phyloP scores from a whole-genome alignment of 257 asterid genomes.

The Misopates orontium region DNA sequence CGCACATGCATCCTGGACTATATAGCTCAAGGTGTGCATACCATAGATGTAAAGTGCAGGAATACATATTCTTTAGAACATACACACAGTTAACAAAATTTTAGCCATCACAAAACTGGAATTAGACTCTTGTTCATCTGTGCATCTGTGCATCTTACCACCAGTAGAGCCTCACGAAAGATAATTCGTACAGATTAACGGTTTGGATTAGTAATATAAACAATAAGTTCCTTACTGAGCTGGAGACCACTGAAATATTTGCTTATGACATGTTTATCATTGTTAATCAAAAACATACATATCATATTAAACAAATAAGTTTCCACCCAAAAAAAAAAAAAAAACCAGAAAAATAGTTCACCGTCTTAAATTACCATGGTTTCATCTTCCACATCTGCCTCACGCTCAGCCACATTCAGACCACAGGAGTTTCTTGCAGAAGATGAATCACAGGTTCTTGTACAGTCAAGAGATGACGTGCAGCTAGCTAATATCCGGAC shows the following conservation, averaged over 20 bases:
- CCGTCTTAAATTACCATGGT: conserved; percentile 46
- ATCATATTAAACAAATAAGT: background rate
- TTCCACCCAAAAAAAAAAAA: conserved; percentile 8
- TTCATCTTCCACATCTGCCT: conserved; percentile 38
- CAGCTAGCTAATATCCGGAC: conserved; percentile 70
- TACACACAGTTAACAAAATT: no score
- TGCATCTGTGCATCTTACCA: no score
- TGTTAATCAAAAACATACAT: background rate
- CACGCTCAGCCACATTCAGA: conserved; percentile 35
- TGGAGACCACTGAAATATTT: background rate
- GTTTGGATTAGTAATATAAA: background rate
- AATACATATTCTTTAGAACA: no score
- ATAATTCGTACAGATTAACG: no score
- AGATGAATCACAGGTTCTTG: conserved; percentile 35
- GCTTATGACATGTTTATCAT: background rate
- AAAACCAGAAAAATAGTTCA: conserved; percentile 3
- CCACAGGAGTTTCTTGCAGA: conserved; percentile 26
- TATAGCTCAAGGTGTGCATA: no score
- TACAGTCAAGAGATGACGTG: conserved; percentile 48
- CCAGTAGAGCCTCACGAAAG: no score
- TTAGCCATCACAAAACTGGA: no score
- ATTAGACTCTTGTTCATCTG: no score
- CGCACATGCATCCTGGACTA: no score
- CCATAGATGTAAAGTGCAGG: no score
- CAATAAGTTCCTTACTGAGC: background rate